Percentiles rank a stretch among this genome's conserved stretches.
phyloP scores from a whole-genome alignment of 2,329 filamentous ascomycete species.

The Penicillium olsonii region DNA sequence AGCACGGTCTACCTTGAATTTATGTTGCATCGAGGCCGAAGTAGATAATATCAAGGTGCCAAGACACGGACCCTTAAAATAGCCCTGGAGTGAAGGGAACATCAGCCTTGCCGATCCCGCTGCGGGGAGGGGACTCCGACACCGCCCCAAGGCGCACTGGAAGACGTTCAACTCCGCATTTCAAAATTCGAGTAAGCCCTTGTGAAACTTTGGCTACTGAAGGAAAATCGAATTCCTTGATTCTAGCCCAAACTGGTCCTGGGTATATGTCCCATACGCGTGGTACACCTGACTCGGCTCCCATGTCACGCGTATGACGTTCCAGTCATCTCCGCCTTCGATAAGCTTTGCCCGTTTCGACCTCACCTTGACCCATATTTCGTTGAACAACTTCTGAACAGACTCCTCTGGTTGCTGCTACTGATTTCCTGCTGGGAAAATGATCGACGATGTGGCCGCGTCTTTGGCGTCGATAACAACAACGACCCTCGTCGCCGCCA shows the following conservation, averaged over 20 bases:
- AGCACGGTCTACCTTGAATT: too few species aligned
- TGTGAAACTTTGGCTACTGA: not conserved
- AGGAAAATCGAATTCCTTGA: not conserved
- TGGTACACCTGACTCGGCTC: not conserved
- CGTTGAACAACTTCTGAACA: not conserved
- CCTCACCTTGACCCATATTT: not conserved
- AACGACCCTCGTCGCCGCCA: constrained; percentile 12
- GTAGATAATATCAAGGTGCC: not conserved
- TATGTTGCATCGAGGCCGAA: not conserved
- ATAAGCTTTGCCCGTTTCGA: constrained; percentile 3
- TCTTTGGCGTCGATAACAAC: constrained; percentile 19
- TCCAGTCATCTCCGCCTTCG: constrained; percentile 4
- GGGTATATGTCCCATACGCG: not conserved
- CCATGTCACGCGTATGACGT: constrained; percentile 12
- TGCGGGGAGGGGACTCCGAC: constrained; percentile 23
- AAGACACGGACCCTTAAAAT: constrained; percentile 4
- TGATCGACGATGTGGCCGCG: constrained; percentile 10
- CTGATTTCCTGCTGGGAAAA: not conserved
- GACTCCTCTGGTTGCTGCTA: not conserved
- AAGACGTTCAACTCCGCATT: not conserved
- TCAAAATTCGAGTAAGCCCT: not conserved
- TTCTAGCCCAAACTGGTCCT: not conserved
- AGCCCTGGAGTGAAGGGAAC: constrained; percentile 1
- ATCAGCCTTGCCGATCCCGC: constrained; percentile 19
- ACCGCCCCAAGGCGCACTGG: constrained; percentile 14